Conservation (phyloP, 495 filamentous ascomycete species). For the Trichodelitschia bisporula region DNA sequence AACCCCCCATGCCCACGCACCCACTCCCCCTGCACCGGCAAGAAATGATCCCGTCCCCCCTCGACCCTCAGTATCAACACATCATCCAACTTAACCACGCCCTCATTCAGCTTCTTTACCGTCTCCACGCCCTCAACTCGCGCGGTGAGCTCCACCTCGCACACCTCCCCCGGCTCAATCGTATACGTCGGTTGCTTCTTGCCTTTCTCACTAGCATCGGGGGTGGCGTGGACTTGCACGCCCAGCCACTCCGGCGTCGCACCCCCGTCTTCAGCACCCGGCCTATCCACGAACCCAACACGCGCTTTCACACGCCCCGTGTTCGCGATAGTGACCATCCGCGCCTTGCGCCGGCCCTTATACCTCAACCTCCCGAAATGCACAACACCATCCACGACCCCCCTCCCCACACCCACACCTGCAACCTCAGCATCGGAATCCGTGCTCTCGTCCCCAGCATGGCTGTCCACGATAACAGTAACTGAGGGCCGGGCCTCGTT, state of each 20-base stretch:
- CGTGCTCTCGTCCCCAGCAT: constrained; percentile 3
- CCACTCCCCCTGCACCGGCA: constrained; percentile 59
- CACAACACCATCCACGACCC: too few species aligned
- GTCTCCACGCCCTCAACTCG: constrained; percentile 34
- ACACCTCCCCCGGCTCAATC: constrained; percentile 62
- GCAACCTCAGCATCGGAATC: constrained; percentile 19
- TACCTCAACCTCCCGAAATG: too few species aligned
- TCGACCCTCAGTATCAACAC: constrained; percentile 72
- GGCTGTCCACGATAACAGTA: constrained; percentile 52
- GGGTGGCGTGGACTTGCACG: constrained; percentile 11
- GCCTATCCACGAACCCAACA: constrained; percentile 48
- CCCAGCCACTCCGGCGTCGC: constrained; percentile 37
- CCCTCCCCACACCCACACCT: too few species aligned
- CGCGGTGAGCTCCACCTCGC: constrained; percentile 38
- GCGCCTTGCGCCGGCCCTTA: too few species aligned
- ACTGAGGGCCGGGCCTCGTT: constrained; percentile 74
- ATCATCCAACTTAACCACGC: constrained; percentile 42
- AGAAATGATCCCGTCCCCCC: constrained; percentile 74
- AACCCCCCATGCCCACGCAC: too few species aligned
- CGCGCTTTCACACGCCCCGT: constrained; percentile 57
- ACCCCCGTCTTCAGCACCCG: constrained; percentile 18
- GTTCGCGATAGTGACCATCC: constrained; percentile 66
- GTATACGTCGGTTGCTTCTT: constrained; percentile 19
- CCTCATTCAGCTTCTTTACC: constrained; percentile 49
- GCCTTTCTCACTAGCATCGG: too few species aligned